A percentile compares a stretch with the other conserved stretches of the same genome.
These are phyloP conservation scores for Vitis amurensis DNA, from an alignment of 164 flowering plant species.

Conservation along the genomic window DNA sequence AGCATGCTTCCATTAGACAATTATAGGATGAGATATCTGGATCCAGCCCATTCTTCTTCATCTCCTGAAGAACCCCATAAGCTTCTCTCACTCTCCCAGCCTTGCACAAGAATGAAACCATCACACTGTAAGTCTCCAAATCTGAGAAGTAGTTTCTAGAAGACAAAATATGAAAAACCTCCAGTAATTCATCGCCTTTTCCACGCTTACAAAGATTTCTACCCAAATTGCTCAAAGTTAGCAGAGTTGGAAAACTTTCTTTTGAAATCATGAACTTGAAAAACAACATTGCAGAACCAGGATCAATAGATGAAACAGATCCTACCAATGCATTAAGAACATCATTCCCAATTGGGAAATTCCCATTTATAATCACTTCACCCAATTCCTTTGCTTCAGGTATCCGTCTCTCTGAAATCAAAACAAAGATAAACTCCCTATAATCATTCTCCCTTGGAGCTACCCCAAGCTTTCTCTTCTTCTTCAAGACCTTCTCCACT, in stretches of 20 bases:
- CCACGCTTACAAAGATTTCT: conserved; percentile 57
- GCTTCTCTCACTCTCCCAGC: conserved; percentile 79
- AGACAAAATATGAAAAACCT: conserved; percentile 44
- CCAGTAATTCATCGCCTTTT: conserved; percentile 56
- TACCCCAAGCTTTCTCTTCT: conserved; percentile 87
- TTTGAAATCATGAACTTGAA: conserved; percentile 58
- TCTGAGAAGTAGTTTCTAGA: conserved; percentile 57
- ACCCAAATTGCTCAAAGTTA: conserved; percentile 67
- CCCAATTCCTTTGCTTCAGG: conserved; percentile 76
- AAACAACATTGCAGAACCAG: conserved; percentile 50
- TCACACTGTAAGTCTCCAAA: conserved; percentile 59
- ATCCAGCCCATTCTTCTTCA: conserved; percentile 69
- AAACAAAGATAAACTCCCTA: conserved; percentile 52
- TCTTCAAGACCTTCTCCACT: conserved; percentile 60
- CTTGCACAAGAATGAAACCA: conserved; percentile 66
- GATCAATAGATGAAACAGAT: conserved; percentile 59
- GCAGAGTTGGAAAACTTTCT: conserved; percentile 53
- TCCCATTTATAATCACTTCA: conserved; percentile 64
- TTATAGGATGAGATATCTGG: conserved; percentile 75
- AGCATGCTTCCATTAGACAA: conserved; percentile 81
- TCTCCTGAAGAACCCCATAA: conserved; percentile 69
- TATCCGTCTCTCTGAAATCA: conserved; percentile 57
- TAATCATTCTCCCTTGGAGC: conserved; percentile 81
- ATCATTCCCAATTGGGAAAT: conserved; percentile 77
- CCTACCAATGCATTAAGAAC: conserved; percentile 72